phyloP scores from a whole-genome alignment of 169 alveolate genomes.

The Plasmodium reichenowi region DNA sequence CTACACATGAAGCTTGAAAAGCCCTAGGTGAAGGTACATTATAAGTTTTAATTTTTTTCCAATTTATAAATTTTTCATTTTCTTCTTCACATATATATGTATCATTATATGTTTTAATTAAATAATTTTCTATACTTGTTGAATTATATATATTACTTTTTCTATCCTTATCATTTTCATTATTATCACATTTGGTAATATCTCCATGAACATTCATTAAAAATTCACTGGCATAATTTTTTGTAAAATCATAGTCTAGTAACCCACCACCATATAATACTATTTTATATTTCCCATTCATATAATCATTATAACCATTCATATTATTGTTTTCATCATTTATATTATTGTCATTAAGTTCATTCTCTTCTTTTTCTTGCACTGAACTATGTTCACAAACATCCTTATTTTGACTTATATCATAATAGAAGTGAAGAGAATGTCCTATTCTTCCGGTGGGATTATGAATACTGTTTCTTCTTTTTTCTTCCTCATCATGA shows the following conservation, averaged over 20 bases:
- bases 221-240: conserved; percentile 36
- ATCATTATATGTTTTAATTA: conserved; percentile 67
- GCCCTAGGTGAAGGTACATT: conserved; percentile 73
- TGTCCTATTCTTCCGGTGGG: conserved; percentile 73
- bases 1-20: conserved; percentile 72
- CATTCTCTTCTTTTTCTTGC: not conserved
- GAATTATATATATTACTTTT: not conserved
- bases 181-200: not conserved
- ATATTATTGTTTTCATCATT: conserved; percentile 1
- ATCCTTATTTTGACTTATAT: not conserved
- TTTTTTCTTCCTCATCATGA: conserved; percentile 31
- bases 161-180: conserved; percentile 2
- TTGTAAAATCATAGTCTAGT: conserved; percentile 44
- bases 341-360: not conserved
- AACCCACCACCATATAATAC: conserved; percentile 69
- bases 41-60: conserved; percentile 47
- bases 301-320: not conserved
- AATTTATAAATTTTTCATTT: conserved; percentile 13
- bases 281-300: conserved; percentile 36
- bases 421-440: conserved; percentile 72
- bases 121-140: conserved; percentile 41
- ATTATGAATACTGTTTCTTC: conserved; percentile 1
- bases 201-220: conserved; percentile 3
- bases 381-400: not conserved
- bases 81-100: conserved; percentile 69